Conservation (phyloP, 2,329 filamentous ascomycete species). For the Microdochium nivale region DNA sequence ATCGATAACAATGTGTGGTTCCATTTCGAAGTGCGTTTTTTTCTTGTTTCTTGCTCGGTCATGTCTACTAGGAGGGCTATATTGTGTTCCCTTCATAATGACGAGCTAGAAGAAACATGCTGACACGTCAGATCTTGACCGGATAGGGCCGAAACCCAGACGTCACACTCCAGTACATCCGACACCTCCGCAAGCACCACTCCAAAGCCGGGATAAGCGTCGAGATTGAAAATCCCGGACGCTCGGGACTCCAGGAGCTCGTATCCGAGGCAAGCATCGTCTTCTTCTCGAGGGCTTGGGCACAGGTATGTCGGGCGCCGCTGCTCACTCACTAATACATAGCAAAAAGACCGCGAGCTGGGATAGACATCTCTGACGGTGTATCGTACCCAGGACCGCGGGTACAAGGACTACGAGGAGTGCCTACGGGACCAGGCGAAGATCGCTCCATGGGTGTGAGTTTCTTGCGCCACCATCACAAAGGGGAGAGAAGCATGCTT, state of each 20-base stretch:
- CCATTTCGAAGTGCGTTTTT: slow-evolving; percentile 56
- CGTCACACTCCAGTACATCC: slow-evolving; percentile 51
- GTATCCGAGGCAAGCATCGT: slow-evolving; percentile 58
- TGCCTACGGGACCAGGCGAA: slow-evolving; percentile 20
- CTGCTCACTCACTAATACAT: slow-evolving; percentile 7
- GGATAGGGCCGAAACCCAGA: slow-evolving; percentile 54
- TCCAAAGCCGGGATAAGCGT: slow-evolving; percentile 50
- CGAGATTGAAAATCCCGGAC: slow-evolving; percentile 62
- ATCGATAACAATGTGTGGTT: slow-evolving; percentile 42
- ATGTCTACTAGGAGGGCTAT: too few relatives aligned
- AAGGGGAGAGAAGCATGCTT: too few relatives aligned
- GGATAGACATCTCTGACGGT: too few relatives aligned
- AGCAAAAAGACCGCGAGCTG: too few relatives aligned
- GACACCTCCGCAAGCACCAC: slow-evolving; percentile 37
- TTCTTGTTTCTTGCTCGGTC: neutral
- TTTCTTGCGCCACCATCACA: slow-evolving; percentile 14
- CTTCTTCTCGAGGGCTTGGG: slow-evolving; percentile 68
- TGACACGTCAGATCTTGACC: neutral
- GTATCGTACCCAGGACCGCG: slow-evolving; percentile 20
- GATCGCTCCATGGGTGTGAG: slow-evolving; percentile 22
- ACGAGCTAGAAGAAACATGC: too few relatives aligned
- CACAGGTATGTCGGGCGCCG: slow-evolving; percentile 38
- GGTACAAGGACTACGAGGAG: slow-evolving; percentile 18
- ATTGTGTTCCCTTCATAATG: too few relatives aligned
- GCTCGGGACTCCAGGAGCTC: slow-evolving; percentile 49